Base-by-base conservation (phyloP, 345 rosid species). In the Salix caprea region DNA sequence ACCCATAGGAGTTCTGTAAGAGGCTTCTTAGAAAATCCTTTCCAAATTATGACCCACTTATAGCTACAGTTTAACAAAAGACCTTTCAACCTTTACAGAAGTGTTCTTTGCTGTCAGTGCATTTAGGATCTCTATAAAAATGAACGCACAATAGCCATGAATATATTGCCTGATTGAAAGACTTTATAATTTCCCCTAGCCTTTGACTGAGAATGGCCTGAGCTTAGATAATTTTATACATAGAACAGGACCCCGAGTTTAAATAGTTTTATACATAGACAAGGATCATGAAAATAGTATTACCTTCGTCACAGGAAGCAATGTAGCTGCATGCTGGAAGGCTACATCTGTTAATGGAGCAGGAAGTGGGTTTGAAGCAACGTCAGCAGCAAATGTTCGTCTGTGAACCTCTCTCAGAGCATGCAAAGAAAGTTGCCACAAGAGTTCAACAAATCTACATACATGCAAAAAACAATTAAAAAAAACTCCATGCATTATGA, bases 391-490 rank as follows among this genome's bases (percentile, higher is more conserved):
- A 90, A 96, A 96, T 48, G 97, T 96, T 74, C 98, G 87, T 71
- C 97, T 89, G 70, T 96, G 97, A 80, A 96, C 99, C 86, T 96
- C 99, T 67, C 97, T 83, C 68, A 96, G 69, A 4, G 99, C 99
- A 89, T 96, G 99, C 87, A 96, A 80, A 65, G 99, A 96, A 80
- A 96, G 98, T 85, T 96, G 97, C 99, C 99, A 96, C 69, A 96
- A 81, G 72, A 96, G 97, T 80, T 96, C 99, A 69, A 96, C 97
- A 86, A 96, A 96, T 89, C 99, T 96, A 89, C 77, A 32, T 24
- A 69, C 5, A 14, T 70, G 69, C 37, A 34, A 34, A 34, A 34
- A 34, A 34, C 37, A 34, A 34, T 34, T 34, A n/a, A 40, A 73
- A 18, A 46, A 48, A 11, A 30, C 26, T 2, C 23, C 30, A 28